A percentile compares a stretch with the other conserved stretches of the same genome.
phyloP scores from a whole-genome alignment of 2,329 filamentous ascomycete genomes.

The Drechslera avenae region DNA sequence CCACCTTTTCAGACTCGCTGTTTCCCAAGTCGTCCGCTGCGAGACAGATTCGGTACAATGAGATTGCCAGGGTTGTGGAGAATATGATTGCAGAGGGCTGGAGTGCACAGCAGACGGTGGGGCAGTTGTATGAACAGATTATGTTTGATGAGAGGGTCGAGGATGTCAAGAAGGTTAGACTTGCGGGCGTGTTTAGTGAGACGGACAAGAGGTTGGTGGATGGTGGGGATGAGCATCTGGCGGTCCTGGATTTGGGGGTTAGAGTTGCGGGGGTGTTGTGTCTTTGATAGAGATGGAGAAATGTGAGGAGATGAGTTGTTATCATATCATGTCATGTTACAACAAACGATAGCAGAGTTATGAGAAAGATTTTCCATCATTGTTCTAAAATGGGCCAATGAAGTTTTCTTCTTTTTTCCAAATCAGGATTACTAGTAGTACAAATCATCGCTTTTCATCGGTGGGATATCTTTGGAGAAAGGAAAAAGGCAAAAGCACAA shows the following conservation, averaged over 20 bases:
- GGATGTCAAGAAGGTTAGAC: conserved; percentile 86
- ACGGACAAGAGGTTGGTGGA: conserved; percentile 93
- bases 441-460: background rate
- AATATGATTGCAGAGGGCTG: conserved; percentile 95
- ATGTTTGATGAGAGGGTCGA: conserved; percentile 83
- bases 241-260: conserved; percentile 82
- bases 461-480: background rate
- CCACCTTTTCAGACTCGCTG: conserved; percentile 73
- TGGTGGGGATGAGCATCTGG: conserved; percentile 92
- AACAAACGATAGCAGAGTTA: too few relatives aligned
- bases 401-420: too few relatives aligned
- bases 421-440: too few relatives aligned
- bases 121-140: conserved; percentile 82
- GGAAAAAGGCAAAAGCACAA: background rate
- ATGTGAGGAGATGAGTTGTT: background rate
- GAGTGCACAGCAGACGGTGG: conserved; percentile 88
- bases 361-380: too few relatives aligned
- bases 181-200: conserved; percentile 88
- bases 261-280: conserved; percentile 77
- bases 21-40: conserved; percentile 58
- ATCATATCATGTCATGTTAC: too few relatives aligned
- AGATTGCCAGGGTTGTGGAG: conserved; percentile 78
- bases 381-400: too few relatives aligned
- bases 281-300: conserved; percentile 29
- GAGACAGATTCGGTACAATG: conserved; percentile 66